Evolutionary conservation across 2,329 filamentous ascomycete genomes (phyloP), one percentile per base, ranked within the genome.

Genomic region (Scedosporium minutisporum): DNA sequence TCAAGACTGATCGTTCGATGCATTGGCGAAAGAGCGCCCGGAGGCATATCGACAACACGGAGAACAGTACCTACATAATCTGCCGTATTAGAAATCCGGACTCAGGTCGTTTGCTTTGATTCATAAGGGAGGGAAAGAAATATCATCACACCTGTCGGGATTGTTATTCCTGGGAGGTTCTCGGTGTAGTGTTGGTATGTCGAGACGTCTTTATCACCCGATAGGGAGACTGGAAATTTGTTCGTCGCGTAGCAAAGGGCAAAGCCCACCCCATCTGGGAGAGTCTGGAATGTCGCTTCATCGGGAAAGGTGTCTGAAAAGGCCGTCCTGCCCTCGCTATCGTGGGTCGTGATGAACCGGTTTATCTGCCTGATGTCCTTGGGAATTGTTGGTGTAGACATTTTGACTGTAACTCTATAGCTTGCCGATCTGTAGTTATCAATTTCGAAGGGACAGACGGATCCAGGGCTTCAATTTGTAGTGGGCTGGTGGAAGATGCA

Each of bases 1-100:
- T 85, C 82, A 0, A 85, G 70, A 57, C 77, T 82, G 64, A 80
- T 75, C 0, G 83, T 85, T 6, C 82, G 76, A 63, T 85, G 74
- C 57, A 58, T 58, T n/a, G 33, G 65, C 67, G 61, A 65, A 59
- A 65, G 74, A 3, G 77, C 68, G 0, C 62, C 58, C n/a, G 66
- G 66, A 5, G 63, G 61, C 25, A 67, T 65, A 46, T 67, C 65
- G 18, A 65, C 62, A 12, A 66, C 57, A 46, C 66, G 62, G 2
- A 68, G 68, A 0, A 64, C 48, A 6, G 74, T 78, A 29, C 79
- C 79, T 33, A 25, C 5, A 9, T 7, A 33, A 33, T 6, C 9
- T 7, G 6, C 29, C 5, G 9, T 7, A 33, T 33, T 6, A 33
- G 29, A 33, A 6, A 6, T 33, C 29, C 29, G 29, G 2, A 3